Base-by-base conservation (phyloP, 2,329 filamentous ascomycete genomes). In the Harringtonia aguacate region DNA sequence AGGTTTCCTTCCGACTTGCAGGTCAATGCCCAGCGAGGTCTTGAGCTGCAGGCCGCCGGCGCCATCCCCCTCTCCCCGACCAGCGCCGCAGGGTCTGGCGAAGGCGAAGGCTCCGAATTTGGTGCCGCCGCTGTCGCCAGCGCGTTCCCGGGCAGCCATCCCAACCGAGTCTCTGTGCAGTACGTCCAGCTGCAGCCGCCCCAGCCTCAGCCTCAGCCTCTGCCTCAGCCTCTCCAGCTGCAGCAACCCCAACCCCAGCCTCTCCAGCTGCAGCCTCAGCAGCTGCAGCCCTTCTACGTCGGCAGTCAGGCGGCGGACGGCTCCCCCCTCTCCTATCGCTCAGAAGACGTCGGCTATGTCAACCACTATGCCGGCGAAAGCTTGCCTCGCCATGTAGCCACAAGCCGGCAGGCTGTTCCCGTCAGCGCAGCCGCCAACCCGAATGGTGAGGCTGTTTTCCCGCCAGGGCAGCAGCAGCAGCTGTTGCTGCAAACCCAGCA, bases 1-100 rank as follows among this genome's bases (percentile, higher is more conserved):
- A 81, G 89, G 64, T 98, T 98, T 70, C 90, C 90, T 67, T 94
- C 86, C 67, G 89, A 95, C 71, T 71, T 97, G 56, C 80, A 88
- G 69, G 76, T 94, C 62, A 84, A 88, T 63, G 69, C 73, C 50
- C 67, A 78, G 60, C 81, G 86, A 69, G 81, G 84, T 72, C 80
- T 87, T 77, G 81, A 88, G 65, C 79, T 87, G 79, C 82, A 88
- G 66, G 80, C 77, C 4, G 41, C 51, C 59, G 50, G 50, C 3
- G 45, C 27, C 4, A 41, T 50, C 9, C 78, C 84, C 59, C 70
- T 81, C 60, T 87, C 85, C 58, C 84, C 84, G 48, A 86, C 84
- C 72, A 94, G 86, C 71, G 79, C 81, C 63, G 86, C 81, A 2
- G 50, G 48, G 62, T 89, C 85, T 54, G 79, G 74, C 51, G 66